A percentile compares a stretch with the other conserved stretches of the same genome.
phyloP scores from a whole-genome alignment of 139 green algal species.

The Bryopsis sp. region DNA sequence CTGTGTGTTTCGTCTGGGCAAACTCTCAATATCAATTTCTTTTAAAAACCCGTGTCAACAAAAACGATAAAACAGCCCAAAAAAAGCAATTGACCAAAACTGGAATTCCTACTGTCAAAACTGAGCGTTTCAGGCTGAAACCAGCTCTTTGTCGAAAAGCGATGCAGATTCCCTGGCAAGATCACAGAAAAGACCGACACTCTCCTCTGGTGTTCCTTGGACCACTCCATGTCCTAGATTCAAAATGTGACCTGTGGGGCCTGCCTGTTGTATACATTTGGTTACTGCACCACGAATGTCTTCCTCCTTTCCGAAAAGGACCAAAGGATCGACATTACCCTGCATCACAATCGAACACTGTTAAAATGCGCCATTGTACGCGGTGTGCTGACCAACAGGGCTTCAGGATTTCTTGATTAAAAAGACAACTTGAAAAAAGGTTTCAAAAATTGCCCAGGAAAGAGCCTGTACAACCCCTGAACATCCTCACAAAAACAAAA shows the following conservation, averaged over 20 bases:
- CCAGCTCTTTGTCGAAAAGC: too few species aligned
- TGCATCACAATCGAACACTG: conserved; percentile 19
- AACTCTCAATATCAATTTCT: too few species aligned
- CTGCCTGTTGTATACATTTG: conserved; percentile 46
- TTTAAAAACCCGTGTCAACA: too few species aligned
- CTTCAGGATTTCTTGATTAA: too few species aligned
- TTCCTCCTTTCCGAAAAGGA: conserved; percentile 74
- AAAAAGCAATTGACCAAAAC: too few species aligned
- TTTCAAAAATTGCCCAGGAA: background rate
- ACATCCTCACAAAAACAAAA: too few species aligned
- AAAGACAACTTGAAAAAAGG: too few species aligned
- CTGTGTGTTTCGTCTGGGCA: too few species aligned
- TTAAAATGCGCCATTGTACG: background rate
- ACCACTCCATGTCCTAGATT: conserved; percentile 93
- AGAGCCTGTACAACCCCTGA: background rate
- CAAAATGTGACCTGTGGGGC: conserved; percentile 73
- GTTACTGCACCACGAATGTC: conserved; percentile 53
- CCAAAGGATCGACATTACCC: conserved; percentile 91
- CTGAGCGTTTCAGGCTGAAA: too few species aligned
- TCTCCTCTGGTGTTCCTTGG: conserved; percentile 84
- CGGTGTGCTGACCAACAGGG: too few species aligned
- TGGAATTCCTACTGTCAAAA: too few species aligned
- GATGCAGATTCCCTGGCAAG: conserved; percentile 63
- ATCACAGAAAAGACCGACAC: conserved; percentile 81
- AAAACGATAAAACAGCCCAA: too few species aligned